A percentile compares a stretch with the other conserved stretches of the same genome.
Conservation (phyloP, 305 asterid genomes). For the Euphrasia arctica region DNA sequence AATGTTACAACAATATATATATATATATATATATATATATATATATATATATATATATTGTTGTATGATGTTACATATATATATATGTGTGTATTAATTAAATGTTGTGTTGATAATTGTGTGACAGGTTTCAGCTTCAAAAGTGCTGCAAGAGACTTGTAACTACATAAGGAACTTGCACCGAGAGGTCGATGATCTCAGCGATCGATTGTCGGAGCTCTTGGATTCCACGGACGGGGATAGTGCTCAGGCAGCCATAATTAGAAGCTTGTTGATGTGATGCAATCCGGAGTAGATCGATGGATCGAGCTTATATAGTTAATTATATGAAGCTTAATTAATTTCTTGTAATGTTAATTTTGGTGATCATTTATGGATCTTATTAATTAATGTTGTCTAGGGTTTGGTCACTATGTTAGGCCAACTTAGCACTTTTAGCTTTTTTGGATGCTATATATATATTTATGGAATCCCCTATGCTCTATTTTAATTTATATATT, state of each 20-base stretch:
- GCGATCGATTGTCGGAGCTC: slow-evolving; percentile 72
- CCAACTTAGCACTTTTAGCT: slow-evolving; percentile 39
- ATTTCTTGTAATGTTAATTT: too few species aligned
- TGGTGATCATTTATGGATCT: too few species aligned
- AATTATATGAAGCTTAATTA: too few species aligned
- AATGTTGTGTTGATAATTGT: not conserved
- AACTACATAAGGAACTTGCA: slow-evolving; percentile 86
- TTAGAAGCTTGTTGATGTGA: slow-evolving; percentile 88
- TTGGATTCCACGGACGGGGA: slow-evolving; percentile 71
- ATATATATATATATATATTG: too few species aligned
- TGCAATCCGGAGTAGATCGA: not conserved
- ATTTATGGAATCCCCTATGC: slow-evolving; percentile 4
- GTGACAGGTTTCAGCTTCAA: slow-evolving; percentile 71
- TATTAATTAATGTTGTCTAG: slow-evolving; percentile 32
- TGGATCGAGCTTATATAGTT: too few species aligned
- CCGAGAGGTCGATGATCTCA: slow-evolving; percentile 78
- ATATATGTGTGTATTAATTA: too few species aligned
- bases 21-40: too few species aligned
- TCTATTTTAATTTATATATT: slow-evolving; percentile 19
- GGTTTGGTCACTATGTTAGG: slow-evolving; percentile 55
- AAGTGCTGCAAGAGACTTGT: slow-evolving; percentile 91
- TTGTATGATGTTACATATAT: too few species aligned
- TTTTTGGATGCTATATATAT: slow-evolving; percentile 23
- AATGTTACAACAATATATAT: not conserved
- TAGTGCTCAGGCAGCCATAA: slow-evolving; percentile 83